These are phyloP conservation scores for Isoetes taiwanensis DNA, from an alignment of 75 land plant genomes.

Conservation along the genomic window DNA sequence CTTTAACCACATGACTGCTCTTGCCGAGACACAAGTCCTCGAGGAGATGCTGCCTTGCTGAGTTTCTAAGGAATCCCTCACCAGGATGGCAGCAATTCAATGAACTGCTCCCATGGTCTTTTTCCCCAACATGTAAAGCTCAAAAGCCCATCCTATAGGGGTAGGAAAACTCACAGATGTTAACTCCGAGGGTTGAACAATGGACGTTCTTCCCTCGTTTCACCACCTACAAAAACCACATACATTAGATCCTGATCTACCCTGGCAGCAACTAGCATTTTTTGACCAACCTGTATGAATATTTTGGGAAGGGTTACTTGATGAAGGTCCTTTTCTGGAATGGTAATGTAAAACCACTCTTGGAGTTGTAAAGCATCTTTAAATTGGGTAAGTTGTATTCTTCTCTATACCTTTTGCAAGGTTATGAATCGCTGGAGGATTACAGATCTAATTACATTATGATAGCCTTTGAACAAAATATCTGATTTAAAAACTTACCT, in stretches of 20 bases:
- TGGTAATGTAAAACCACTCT: slow-evolving; percentile 84
- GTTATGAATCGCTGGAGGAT: slow-evolving; percentile 59
- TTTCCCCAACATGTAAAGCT: background rate
- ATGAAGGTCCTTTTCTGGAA: slow-evolving; percentile 59
- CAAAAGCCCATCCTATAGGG: too few relatives aligned
- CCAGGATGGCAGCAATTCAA: background rate
- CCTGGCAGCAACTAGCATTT: too few relatives aligned
- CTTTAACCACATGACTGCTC: too few relatives aligned
- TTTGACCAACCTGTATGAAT: slow-evolving; percentile 79
- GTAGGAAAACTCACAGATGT: slow-evolving; percentile 80
- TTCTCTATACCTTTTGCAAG: slow-evolving; percentile 80
- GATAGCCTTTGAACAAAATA: slow-evolving; percentile 5
- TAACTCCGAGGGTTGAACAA: slow-evolving; percentile 80
- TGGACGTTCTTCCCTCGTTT: slow-evolving; percentile 82
- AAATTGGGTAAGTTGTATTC: slow-evolving; percentile 67
- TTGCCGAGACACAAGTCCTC: too few relatives aligned
- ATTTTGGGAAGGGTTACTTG: slow-evolving; percentile 53
- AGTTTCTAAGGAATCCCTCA: too few relatives aligned
- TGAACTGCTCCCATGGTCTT: background rate
- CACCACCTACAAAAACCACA: slow-evolving; percentile 37
- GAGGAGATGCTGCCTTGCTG: too few relatives aligned
- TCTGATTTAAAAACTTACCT: slow-evolving; percentile 27
- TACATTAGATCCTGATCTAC: background rate
- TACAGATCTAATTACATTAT: background rate
- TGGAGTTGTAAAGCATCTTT: slow-evolving; percentile 75